A percentile compares a stretch with the other conserved stretches of the same genome.
Conservation (phyloP, 768 basidiomycete genomes). For the Lentinula edodes region DNA sequence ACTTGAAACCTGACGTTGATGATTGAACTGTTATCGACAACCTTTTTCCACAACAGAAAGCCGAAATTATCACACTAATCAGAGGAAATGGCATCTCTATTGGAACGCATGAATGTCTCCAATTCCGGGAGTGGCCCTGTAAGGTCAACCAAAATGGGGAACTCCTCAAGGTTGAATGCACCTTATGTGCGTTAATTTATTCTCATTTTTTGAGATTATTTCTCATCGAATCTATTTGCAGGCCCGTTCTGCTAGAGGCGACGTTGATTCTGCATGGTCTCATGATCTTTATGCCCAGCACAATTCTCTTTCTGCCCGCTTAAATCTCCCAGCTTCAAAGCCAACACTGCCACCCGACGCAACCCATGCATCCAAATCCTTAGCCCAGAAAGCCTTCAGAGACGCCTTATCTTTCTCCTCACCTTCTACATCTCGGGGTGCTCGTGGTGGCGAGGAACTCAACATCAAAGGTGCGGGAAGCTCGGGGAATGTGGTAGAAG, state of each 20-base stretch:
- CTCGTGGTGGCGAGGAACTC: constrained; percentile 22
- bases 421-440: constrained; percentile 17
- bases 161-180: constrained; percentile 32
- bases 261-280: constrained; percentile 61
- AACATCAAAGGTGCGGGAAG: constrained; percentile 66
- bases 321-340: constrained; percentile 41
- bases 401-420: constrained; percentile 40
- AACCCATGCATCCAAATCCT: constrained; percentile 36
- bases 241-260: constrained; percentile 59
- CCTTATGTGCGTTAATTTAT: constrained; percentile 46
- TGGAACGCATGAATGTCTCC: constrained; percentile 51
- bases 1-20: neutral
- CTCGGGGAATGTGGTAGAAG: constrained; percentile 65
- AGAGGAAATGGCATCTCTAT: constrained; percentile 46
- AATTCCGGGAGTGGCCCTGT: constrained; percentile 34
- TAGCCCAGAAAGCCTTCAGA: constrained; percentile 57
- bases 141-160: constrained; percentile 32
- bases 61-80: neutral
- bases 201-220: constrained; percentile 13
- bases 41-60: neutral
- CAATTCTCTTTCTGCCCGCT: constrained; percentile 56
- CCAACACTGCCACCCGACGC: constrained; percentile 24
- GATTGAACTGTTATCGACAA: neutral
- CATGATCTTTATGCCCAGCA: constrained; percentile 65
- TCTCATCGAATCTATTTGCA: constrained; percentile 28